These are phyloP conservation scores for Penicillium argentinense DNA, from an alignment of 495 filamentous ascomycete species.

Conservation along the genomic window DNA sequence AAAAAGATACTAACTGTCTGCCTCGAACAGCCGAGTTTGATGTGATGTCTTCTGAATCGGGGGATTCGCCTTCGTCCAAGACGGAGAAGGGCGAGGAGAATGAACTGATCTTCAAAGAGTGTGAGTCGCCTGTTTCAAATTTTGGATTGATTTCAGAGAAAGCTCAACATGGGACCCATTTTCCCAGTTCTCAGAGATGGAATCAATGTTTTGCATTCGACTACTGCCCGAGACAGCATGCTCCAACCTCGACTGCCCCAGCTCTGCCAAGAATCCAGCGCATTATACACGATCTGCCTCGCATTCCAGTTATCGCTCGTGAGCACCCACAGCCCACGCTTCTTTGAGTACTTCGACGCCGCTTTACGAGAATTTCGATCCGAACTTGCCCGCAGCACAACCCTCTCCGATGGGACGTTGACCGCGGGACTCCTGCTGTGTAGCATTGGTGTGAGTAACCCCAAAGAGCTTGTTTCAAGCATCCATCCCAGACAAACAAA, in stretches of 20 bases:
- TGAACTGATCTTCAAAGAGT: conserved; percentile 31
- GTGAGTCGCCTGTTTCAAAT: no score
- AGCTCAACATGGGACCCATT: background rate
- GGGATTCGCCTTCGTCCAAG: background rate
- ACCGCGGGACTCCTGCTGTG: conserved; percentile 35
- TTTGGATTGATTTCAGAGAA: background rate
- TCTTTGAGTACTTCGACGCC: conserved; percentile 35
- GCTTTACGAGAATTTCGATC: conserved; percentile 30
- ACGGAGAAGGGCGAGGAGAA: conserved; percentile 4
- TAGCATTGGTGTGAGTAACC: conserved; percentile 35
- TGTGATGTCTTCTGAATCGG: background rate
- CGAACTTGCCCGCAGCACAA: conserved; percentile 27
- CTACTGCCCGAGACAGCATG: conserved; percentile 21
- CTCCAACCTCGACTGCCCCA: conserved; percentile 24
- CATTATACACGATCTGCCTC: conserved; percentile 34
- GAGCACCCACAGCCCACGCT: conserved; percentile 12
- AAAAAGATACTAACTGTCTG: background rate
- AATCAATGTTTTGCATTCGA: conserved; percentile 37
- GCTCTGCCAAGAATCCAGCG: conserved; percentile 29
- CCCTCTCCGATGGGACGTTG: conserved; percentile 33
- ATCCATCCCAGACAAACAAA: no score
- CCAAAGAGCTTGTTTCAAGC: background rate
- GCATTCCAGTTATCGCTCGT: conserved; percentile 31
- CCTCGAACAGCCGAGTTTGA: background rate
- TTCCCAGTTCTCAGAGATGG: conserved; percentile 34